These are phyloP conservation scores for Galerina marginata DNA, from an alignment of 768 basidiomycete genomes.

Conservation along the genomic window DNA sequence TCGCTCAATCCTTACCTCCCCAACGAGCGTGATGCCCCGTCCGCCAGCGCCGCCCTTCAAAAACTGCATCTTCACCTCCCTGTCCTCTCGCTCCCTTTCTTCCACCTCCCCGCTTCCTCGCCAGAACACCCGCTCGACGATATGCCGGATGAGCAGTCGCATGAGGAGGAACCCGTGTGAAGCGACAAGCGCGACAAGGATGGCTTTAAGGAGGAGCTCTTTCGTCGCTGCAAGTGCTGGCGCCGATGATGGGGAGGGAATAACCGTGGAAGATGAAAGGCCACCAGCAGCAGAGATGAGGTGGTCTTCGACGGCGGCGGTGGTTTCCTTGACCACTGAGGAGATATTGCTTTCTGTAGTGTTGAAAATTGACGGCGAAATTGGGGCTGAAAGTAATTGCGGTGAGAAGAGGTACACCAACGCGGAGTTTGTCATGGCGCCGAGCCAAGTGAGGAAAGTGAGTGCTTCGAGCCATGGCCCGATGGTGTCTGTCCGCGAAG, in stretches of 20 bases:
- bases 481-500: slow-evolving; percentile 86
- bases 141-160: slow-evolving; percentile 62
- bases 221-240: slow-evolving; percentile 43
- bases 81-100: slow-evolving; percentile 60
- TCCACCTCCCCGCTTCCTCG: slow-evolving; percentile 69
- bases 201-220: slow-evolving; percentile 63
- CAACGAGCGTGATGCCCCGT: slow-evolving; percentile 16
- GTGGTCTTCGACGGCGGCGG: slow-evolving; percentile 18
- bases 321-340: slow-evolving; percentile 5
- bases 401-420: slow-evolving; percentile 55
- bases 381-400: slow-evolving; percentile 16
- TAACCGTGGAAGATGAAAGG: neutral
- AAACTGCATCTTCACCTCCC: slow-evolving; percentile 46
- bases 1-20: slow-evolving; percentile 27
- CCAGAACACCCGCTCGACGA: slow-evolving; percentile 83
- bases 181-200: slow-evolving; percentile 79
- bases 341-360: slow-evolving; percentile 1
- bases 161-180: slow-evolving; percentile 85
- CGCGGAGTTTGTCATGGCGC: slow-evolving; percentile 85
- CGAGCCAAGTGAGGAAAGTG: slow-evolving; percentile 88
- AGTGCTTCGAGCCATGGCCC: slow-evolving; percentile 94
- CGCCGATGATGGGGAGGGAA: slow-evolving; percentile 7
- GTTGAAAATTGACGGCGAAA: neutral
- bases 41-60: slow-evolving; percentile 30
- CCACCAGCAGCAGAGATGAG: slow-evolving; percentile 20